Percentiles rank a stretch among this genome's conserved stretches.
phyloP scores from a whole-genome alignment of 2,329 filamentous ascomycete genomes.

The Aspergillus latus region DNA sequence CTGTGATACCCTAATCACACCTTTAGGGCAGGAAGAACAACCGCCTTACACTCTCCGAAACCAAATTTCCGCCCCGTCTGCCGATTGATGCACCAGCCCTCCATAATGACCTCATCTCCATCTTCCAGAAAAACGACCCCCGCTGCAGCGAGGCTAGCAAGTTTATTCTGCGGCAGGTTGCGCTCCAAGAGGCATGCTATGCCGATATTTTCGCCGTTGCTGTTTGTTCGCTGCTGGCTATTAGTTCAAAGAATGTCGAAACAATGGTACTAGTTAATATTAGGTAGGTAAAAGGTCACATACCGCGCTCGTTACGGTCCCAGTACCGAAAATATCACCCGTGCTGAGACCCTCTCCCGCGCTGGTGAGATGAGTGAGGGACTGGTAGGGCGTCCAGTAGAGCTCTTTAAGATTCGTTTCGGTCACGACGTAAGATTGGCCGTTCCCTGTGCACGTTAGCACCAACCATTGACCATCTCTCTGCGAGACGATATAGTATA shows the following conservation, averaged over 20 bases:
- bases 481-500: not conserved
- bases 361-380: constrained; percentile 23
- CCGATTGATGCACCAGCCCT: constrained; percentile 18
- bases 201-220: constrained; percentile 15
- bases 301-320: constrained; percentile 25
- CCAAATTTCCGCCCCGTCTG: constrained; percentile 13
- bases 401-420: constrained; percentile 26
- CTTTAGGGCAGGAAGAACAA: constrained; percentile 13
- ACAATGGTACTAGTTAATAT: not conserved
- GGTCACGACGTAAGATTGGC: constrained; percentile 20
- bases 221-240: constrained; percentile 5
- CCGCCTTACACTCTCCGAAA: constrained; percentile 17
- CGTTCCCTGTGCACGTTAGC: constrained; percentile 21
- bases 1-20: not conserved
- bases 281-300: not conserved
- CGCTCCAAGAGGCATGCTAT: constrained; percentile 20
- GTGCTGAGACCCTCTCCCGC: constrained; percentile 25
- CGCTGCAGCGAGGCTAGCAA: not conserved
- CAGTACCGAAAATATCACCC: constrained; percentile 29
- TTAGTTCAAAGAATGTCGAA: not conserved
- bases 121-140: constrained; percentile 15
- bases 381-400: constrained; percentile 30
- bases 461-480: not conserved
- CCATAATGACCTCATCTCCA: constrained; percentile 18
- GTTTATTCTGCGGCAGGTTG: constrained; percentile 6